Conservation (phyloP, 1,284 basidiomycete species). For the Lignosus rhinocerotis region DNA sequence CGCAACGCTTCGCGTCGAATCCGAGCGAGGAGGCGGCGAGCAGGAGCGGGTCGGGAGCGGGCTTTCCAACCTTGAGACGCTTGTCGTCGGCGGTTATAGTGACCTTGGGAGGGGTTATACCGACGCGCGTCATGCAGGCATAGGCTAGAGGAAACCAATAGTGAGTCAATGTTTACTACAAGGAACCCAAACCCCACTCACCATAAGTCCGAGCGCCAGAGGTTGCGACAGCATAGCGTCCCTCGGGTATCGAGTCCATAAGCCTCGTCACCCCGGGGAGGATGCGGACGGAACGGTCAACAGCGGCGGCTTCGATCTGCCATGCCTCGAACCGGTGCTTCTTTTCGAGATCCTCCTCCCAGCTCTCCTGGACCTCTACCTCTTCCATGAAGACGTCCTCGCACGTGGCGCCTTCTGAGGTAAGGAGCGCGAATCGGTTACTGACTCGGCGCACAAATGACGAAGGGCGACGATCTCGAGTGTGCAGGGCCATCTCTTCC, state of each 20-base stretch:
- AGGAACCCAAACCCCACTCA: slow-evolving; percentile 18
- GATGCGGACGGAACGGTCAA: slow-evolving; percentile 71
- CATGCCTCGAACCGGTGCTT: slow-evolving; percentile 46
- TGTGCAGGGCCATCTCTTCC: too few species aligned
- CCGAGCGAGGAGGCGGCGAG: slow-evolving; percentile 75
- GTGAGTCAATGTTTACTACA: too few species aligned
- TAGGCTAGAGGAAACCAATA: too few species aligned
- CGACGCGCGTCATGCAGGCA: too few species aligned
- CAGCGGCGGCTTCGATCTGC: slow-evolving; percentile 59
- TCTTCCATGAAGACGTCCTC: too few species aligned
- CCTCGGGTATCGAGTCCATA: slow-evolving; percentile 68
- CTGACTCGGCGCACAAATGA: too few species aligned
- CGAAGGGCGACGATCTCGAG: too few species aligned
- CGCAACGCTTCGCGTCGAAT: slow-evolving; percentile 55
- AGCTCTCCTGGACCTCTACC: too few species aligned
- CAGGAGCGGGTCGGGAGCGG: slow-evolving; percentile 74
- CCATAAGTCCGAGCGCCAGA: slow-evolving; percentile 76
- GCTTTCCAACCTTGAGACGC: slow-evolving; percentile 65
- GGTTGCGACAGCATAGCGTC: slow-evolving; percentile 73
- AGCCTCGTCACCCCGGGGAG: slow-evolving; percentile 72
- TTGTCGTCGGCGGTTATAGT: slow-evolving; percentile 27
- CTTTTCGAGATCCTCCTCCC: slow-evolving; percentile 33
- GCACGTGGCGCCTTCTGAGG: too few species aligned
- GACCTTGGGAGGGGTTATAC: too few species aligned
- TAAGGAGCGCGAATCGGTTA: too few species aligned